Evolutionary conservation across 495 filamentous ascomycete genomes (phyloP).

Genomic region (Aspergillus nanangensis): DNA sequence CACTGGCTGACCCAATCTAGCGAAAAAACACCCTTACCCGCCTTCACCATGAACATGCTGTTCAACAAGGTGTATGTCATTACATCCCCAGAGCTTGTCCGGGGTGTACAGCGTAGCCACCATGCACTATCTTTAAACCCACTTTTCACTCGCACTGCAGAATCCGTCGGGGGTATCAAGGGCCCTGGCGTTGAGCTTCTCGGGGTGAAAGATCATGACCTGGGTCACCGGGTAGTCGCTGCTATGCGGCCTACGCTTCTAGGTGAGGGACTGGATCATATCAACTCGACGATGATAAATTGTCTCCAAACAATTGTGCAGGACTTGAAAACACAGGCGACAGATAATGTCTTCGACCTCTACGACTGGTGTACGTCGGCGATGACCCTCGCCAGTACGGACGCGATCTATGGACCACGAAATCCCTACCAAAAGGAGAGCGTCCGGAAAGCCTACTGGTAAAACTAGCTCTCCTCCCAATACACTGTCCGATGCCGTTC

Average conservation of each 20-base stretch:
- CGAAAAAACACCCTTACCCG: slow-evolving; percentile 22
- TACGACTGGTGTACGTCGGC: slow-evolving; percentile 36
- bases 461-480: slow-evolving; percentile 4
- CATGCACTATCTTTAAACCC: slow-evolving; percentile 39
- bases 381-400: slow-evolving; percentile 46
- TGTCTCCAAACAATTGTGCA: slow-evolving; percentile 14
- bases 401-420: slow-evolving; percentile 42
- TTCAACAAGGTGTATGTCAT: slow-evolving; percentile 41
- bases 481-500: no score
- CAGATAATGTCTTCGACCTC: slow-evolving; percentile 21
- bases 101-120: slow-evolving; percentile 36
- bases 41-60: slow-evolving; percentile 41
- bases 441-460: slow-evolving; percentile 44
- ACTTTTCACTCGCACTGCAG: slow-evolving; percentile 15
- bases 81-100: slow-evolving; percentile 34
- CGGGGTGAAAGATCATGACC: slow-evolving; percentile 12
- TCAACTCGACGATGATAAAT: slow-evolving; percentile 25
- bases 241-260: slow-evolving; percentile 23
- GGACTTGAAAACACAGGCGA: no score
- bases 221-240: slow-evolving; percentile 11
- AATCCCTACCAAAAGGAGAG: slow-evolving; percentile 43
- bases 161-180: slow-evolving; percentile 17
- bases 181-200: slow-evolving; percentile 12
- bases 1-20: slow-evolving; percentile 3
- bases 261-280: slow-evolving; percentile 20